Evolutionary conservation across 805 yeast species (phyloP), one percentile per base, ranked within the genome.

Genomic region (Kuraishia ogatae): DNA sequence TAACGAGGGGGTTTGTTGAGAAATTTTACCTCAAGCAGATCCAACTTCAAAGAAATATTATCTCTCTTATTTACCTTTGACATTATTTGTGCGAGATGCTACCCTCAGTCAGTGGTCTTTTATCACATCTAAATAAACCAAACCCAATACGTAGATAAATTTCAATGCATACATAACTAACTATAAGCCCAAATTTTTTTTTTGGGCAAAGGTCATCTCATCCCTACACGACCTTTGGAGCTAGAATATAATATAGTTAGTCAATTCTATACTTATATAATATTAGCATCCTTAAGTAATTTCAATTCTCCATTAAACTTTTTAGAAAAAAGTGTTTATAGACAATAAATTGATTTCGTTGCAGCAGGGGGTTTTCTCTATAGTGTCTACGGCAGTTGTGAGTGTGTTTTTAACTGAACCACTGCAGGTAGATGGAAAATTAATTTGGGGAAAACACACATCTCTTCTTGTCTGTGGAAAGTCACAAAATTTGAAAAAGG

Each of bases 11-110:
- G 62, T 24, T 70, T 60, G 5, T 70, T 63, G 29, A 73, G 63
- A 66, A 71, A 81, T 61, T 78, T 76, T 46, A 74, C 71, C 60
- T 84, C 87, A 43, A 84, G 66, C 24, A 82, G 64, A 61, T 84
- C 89, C 50, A 84, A 67, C 60, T 77, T 77, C 81, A 84, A 81
- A 50, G 76, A 58, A 39, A 67, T 66, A 57, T 75, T 78, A 54
- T 74, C 75, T 59, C 71, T 72, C 55, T 63, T 65, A 35, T 35
- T 35, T 8, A 17, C 15, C n/a, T 35, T 35, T 15, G 43, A 35
- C 43, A 35, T 35, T 10, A 57, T 53, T 48, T 48, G 49, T 26
- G 29, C 10, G 29, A 10, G 10, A 26, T 5, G 29, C 29, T 26
- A 26, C 10, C 5, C 29, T 26, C 10, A 26, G 29, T 10, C 10